These are phyloP conservation scores for Colletotrichum karsti DNA, from an alignment of 2,329 filamentous ascomycete genomes.

Conservation along the genomic window DNA sequence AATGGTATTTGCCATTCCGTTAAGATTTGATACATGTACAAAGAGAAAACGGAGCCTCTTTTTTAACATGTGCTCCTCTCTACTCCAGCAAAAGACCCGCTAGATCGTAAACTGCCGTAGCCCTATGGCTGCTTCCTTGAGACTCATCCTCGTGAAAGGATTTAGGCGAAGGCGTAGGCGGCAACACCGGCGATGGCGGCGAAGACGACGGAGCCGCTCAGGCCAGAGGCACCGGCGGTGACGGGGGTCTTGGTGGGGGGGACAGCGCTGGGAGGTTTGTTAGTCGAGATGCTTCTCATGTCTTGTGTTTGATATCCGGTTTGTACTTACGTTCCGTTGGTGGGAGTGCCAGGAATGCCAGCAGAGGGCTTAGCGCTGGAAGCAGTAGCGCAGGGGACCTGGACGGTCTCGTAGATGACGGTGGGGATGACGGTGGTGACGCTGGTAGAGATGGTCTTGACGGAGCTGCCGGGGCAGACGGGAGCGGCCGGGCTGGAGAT, in stretches of 20 bases:
- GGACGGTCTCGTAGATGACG: constrained; percentile 57
- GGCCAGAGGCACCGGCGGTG: constrained; percentile 61
- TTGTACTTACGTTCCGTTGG: constrained; percentile 39
- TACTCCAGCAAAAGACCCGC: constrained; percentile 34
- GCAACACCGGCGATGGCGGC: constrained; percentile 64
- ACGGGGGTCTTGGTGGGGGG: constrained; percentile 43
- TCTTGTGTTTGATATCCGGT: background rate
- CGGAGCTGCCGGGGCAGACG: constrained; percentile 45
- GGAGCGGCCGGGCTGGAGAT: constrained; percentile 26
- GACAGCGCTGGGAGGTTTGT: constrained; percentile 32
- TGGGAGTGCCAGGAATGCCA: constrained; percentile 32
- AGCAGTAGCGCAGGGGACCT: constrained; percentile 50
- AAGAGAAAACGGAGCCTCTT: constrained; percentile 31
- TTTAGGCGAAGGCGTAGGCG: constrained; percentile 65
- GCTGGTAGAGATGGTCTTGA: constrained; percentile 63
- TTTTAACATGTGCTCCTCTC: constrained; percentile 40
- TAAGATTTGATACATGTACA: constrained; percentile 34
- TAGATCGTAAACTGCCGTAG: constrained; percentile 48
- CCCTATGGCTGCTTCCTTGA: constrained; percentile 50
- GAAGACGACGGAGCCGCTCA: constrained; percentile 62
- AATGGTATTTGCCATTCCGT: constrained; percentile 35
- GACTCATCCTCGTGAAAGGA: constrained; percentile 38
- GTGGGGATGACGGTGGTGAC: constrained; percentile 65
- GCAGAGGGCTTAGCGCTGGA: constrained; percentile 31
- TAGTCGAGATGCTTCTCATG: constrained; percentile 21